Conservation (phyloP, 2,329 filamentous ascomycete species). For the Aspergillus japonicus region DNA sequence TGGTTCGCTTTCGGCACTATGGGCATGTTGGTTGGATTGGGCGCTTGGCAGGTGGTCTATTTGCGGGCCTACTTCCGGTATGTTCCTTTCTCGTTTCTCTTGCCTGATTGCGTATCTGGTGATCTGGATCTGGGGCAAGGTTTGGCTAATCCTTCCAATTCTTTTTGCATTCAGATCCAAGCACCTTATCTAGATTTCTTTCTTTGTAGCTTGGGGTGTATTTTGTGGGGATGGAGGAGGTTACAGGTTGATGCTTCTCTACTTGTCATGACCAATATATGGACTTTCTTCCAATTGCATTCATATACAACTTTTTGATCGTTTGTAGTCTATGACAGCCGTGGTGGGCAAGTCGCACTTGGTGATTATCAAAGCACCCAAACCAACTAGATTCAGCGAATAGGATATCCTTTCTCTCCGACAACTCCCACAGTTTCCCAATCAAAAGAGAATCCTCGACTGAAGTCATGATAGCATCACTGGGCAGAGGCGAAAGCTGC, state of each 20-base stretch:
- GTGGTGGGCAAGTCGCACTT: too few species aligned
- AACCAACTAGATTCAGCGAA: neutral
- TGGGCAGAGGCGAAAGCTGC: neutral
- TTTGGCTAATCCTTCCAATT: neutral
- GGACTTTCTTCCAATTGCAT: slow-evolving; percentile 24
- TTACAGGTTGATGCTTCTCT: slow-evolving; percentile 17
- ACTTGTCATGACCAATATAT: slow-evolving; percentile 20
- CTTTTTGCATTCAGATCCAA: slow-evolving; percentile 54
- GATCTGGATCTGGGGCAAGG: neutral
- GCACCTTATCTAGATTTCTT: slow-evolving; percentile 60
- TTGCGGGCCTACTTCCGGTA: slow-evolving; percentile 93
- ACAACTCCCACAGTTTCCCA: neutral
- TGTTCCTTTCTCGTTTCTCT: slow-evolving; percentile 21
- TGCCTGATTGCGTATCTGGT: too few species aligned
- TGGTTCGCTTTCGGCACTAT: slow-evolving; percentile 97
- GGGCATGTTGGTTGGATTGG: slow-evolving; percentile 81
- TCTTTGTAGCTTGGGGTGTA: slow-evolving; percentile 1
- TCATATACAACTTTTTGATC: slow-evolving; percentile 12
- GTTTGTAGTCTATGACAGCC: slow-evolving; percentile 18
- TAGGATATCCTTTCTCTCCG: neutral
- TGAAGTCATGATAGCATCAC: slow-evolving; percentile 1
- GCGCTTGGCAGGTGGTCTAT: slow-evolving; percentile 97
- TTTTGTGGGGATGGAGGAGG: slow-evolving; percentile 10
- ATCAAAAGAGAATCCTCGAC: neutral
- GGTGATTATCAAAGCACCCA: neutral